Conservation (phyloP, 805 yeast genomes). For the Cyberlindnera nakhonratchasimensis region DNA sequence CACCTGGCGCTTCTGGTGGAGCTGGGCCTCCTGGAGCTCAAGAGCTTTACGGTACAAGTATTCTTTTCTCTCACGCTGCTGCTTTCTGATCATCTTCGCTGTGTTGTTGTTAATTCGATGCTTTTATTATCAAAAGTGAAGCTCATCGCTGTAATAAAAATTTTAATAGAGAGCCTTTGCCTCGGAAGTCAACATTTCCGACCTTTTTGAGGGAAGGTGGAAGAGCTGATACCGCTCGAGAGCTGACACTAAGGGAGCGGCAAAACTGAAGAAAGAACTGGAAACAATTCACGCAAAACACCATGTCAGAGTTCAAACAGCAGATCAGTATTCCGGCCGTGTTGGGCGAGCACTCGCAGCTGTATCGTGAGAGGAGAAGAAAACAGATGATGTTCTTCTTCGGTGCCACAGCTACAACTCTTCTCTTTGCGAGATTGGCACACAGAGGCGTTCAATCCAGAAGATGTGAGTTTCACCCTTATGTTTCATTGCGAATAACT, state of each 20-base stretch:
- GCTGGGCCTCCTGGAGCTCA: constrained; percentile 83
- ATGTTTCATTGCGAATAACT: not conserved
- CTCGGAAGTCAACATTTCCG: no score
- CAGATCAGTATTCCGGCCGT: constrained; percentile 16
- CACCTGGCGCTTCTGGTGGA: constrained; percentile 82
- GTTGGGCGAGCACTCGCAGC: constrained; percentile 14
- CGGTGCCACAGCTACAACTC: constrained; percentile 68
- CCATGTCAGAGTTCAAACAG: constrained; percentile 2
- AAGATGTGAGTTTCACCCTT: constrained; percentile 33
- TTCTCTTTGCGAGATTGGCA: constrained; percentile 70
- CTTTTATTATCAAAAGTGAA: not conserved
- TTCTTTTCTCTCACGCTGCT: constrained; percentile 95
- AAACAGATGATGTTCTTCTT: constrained; percentile 70
- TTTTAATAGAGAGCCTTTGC: not conserved
- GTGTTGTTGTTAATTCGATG: not conserved
- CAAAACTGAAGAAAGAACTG: no score
- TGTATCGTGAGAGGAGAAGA: constrained; percentile 47
- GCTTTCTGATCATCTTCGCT: constrained; percentile 51
- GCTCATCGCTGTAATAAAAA: constrained; percentile 1
- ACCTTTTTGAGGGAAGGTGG: not conserved
- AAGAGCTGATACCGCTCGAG: not conserved
- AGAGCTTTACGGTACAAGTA: constrained; percentile 85
- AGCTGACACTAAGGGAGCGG: no score
- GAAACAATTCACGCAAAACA: no score
- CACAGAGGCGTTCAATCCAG: constrained; percentile 70